Conservation (phyloP, 164 flowering plant genomes). For the Macadamia tetraphylla region DNA sequence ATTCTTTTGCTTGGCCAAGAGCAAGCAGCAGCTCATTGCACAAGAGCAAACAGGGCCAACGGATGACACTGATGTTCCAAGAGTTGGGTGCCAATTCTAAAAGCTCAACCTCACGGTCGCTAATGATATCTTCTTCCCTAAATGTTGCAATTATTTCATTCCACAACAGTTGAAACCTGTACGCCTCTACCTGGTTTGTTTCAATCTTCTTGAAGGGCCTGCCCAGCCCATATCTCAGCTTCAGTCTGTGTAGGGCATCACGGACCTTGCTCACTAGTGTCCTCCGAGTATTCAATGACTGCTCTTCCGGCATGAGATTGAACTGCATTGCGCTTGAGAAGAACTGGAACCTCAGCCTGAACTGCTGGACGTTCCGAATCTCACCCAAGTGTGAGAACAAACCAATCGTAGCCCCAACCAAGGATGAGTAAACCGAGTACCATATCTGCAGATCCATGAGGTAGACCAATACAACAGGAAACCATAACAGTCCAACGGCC, state of each 20-base stretch:
- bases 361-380: slow-evolving; percentile 74
- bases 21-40: slow-evolving; percentile 89
- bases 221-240: slow-evolving; percentile 84
- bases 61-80: slow-evolving; percentile 81
- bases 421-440: slow-evolving; percentile 77
- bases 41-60: slow-evolving; percentile 92
- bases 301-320: slow-evolving; percentile 87
- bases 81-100: slow-evolving; percentile 68
- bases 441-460: slow-evolving; percentile 85
- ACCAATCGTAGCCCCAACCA: slow-evolving; percentile 69
- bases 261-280: slow-evolving; percentile 53
- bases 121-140: slow-evolving; percentile 84
- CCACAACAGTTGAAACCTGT: slow-evolving; percentile 77
- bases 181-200: slow-evolving; percentile 71
- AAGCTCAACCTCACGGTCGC: slow-evolving; percentile 76
- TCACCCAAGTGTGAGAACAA: slow-evolving; percentile 87
- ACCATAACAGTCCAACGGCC: slow-evolving; percentile 65
- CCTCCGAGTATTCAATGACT: slow-evolving; percentile 22
- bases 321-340: slow-evolving; percentile 91
- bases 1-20: slow-evolving; percentile 68
- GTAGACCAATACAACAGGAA: slow-evolving; percentile 76
- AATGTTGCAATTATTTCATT: slow-evolving; percentile 66
- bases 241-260: slow-evolving; percentile 59
- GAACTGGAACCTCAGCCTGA: slow-evolving; percentile 88
- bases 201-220: slow-evolving; percentile 67